Conservation (phyloP, 768 basidiomycete genomes). For the Cystofilobasidium macerans region DNA sequence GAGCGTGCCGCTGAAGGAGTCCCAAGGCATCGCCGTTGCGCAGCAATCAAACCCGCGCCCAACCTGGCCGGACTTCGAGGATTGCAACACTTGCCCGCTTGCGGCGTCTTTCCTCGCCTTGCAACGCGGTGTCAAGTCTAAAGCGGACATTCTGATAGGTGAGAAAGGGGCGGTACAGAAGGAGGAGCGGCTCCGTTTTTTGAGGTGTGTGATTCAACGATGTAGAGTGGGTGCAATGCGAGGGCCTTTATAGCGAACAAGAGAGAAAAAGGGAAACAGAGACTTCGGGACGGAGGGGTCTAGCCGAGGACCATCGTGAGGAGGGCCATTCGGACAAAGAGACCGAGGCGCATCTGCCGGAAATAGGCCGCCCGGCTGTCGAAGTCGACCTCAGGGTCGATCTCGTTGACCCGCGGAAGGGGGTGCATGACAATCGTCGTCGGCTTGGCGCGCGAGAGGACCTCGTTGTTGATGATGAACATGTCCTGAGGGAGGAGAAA, state of each 20-base stretch:
- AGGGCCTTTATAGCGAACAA: not conserved
- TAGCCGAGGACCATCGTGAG: slow-evolving; percentile 52
- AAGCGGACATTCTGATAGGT: too few species aligned
- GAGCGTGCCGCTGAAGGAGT: too few species aligned
- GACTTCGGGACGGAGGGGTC: not conserved
- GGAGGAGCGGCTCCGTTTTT: too few species aligned
- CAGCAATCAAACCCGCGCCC: too few species aligned
- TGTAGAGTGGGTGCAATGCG: not conserved
- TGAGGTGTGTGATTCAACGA: too few species aligned
- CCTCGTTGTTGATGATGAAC: slow-evolving; percentile 86
- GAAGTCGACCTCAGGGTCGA: slow-evolving; percentile 96
- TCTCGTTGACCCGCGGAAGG: slow-evolving; percentile 91
- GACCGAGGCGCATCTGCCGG: slow-evolving; percentile 96
- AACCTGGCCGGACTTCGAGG: too few species aligned
- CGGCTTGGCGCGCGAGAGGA: slow-evolving; percentile 83
- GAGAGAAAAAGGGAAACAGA: not conserved
- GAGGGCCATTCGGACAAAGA: slow-evolving; percentile 82
- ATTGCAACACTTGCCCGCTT: too few species aligned
- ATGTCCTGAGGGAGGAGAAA: slow-evolving; percentile 44
- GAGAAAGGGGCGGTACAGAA: too few species aligned
- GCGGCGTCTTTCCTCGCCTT: too few species aligned
- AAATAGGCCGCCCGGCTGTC: slow-evolving; percentile 92
- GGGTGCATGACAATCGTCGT: slow-evolving; percentile 99
- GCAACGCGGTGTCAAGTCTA: too few species aligned
- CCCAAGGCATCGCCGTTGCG: too few species aligned